Base-by-base conservation (phyloP, 495 filamentous ascomycete species). In the Cercophora sp. region DNA sequence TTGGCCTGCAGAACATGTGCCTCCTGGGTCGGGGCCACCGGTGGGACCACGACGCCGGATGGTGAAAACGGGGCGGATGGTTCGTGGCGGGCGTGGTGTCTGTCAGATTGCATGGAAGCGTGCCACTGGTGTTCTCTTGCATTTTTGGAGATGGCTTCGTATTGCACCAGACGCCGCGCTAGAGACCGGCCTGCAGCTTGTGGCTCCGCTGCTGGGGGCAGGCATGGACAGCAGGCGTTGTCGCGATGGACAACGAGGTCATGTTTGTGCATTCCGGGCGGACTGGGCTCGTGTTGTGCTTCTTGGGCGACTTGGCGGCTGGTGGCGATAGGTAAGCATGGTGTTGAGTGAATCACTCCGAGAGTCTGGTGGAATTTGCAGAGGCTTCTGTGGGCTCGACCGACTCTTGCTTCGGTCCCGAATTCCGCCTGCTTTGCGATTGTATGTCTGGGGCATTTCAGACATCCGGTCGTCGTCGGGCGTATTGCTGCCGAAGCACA, bases 1-100 rank as follows among this genome's bases (percentile, higher is more conserved):
- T 58, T 61, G 48, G 40, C 31, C 45, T 59, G 55, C 59, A 52
- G 36, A n/a, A 9, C 26, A 8, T 24, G 22, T 25, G 19, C 18
- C 20, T 34, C 20, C 20, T 35, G 47, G 31, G 20, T 58, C 18
- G 35, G 48, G 29, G 44, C 20, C 19, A 25, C 39, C 31, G 48
- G 23, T 18, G 35, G 50, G 48, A n/a, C 20, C 45, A 54, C 50
- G 49, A 44, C 24, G 20, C 48, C 45, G 36, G 35, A 39, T 49
- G 27, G 36, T 18, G 26, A 43, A 16, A 29, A 54, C 44, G 49
- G n/a, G 20, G 32, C 34, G 31, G 47, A 36, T n/a, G 31, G 47
- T 18, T 19, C 36, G n/a, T 39, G 16, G 36, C 16, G 2, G 18
- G n/a, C 36, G 22, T 39, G 36, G 36, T 19, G 22, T 39, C 13